These are phyloP conservation scores for Castanea sativa DNA, from an alignment of 306 rosid genomes.

Conservation along the genomic window DNA sequence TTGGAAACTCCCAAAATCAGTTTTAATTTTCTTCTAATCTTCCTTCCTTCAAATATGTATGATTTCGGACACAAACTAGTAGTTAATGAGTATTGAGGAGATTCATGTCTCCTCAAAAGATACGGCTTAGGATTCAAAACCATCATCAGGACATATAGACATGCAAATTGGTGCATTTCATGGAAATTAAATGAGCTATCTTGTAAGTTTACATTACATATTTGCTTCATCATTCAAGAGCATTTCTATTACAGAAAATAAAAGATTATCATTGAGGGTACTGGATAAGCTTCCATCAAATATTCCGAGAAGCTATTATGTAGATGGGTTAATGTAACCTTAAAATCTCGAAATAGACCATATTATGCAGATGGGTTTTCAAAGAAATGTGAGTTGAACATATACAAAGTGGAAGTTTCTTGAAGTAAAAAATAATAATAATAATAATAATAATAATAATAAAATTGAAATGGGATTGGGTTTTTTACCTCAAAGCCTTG, in stretches of 20 bases:
- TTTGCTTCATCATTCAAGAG: not conserved
- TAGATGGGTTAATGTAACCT: too few relatives aligned
- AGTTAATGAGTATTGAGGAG: not conserved
- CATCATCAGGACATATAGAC: not conserved
- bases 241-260: not conserved
- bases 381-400: not conserved
- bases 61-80: not conserved
- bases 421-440: not conserved
- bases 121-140: not conserved
- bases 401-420: not conserved
- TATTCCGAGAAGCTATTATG: too few relatives aligned
- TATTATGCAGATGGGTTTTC: not conserved
- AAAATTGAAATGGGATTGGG: not conserved
- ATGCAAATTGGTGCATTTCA: not conserved
- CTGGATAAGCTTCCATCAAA: not conserved
- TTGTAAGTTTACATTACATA: not conserved
- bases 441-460: too few relatives aligned
- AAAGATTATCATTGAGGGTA: not conserved
- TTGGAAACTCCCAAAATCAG: not conserved
- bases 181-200: not conserved
- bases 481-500: conserved; percentile 24
- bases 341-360: not conserved
- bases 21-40: not conserved
- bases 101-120: not conserved
- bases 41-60: not conserved